Evolutionary conservation across 768 basidiomycete species (phyloP).

Genomic region (Boletellus ananas): DNA sequence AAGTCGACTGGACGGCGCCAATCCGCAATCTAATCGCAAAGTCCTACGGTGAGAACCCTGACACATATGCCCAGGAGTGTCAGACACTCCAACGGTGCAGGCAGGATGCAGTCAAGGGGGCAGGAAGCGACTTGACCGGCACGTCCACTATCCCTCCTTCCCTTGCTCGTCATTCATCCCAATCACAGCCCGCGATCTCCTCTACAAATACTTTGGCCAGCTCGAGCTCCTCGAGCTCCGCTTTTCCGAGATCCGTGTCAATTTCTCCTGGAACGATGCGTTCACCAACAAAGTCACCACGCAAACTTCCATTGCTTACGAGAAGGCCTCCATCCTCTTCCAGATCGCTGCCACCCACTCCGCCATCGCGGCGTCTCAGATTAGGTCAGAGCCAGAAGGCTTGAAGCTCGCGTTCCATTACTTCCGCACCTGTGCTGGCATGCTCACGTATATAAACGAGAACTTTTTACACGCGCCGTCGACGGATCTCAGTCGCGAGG

Average conservation of each 20-base stretch:
- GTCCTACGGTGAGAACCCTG: constrained; percentile 91
- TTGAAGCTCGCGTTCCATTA: constrained; percentile 92
- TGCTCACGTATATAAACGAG: constrained; percentile 99
- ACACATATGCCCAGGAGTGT: constrained; percentile 82
- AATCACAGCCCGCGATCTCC: constrained; percentile 72
- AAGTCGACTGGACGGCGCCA: constrained; percentile 93
- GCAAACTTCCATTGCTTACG: constrained; percentile 95
- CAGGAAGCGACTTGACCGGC: constrained; percentile 96
- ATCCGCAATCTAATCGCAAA: constrained; percentile 83
- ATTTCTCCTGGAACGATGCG: constrained; percentile 96
- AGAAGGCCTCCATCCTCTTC: constrained; percentile 97
- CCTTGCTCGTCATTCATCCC: neutral
- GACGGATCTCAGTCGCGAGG: constrained; percentile 89
- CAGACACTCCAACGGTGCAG: constrained; percentile 83
- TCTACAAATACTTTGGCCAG: constrained; percentile 99
- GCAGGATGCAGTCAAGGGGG: constrained; percentile 94
- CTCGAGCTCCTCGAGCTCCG: constrained; percentile 95
- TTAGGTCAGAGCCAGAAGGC: constrained; percentile 85
- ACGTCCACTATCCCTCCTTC: constrained; percentile 15
- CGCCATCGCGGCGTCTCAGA: constrained; percentile 81
- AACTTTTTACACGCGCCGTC: constrained; percentile 98
- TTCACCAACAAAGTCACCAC: constrained; percentile 93
- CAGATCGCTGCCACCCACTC: constrained; percentile 95
- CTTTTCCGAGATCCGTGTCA: constrained; percentile 94
- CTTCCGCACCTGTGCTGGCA: constrained; percentile 85